Conservation (phyloP, 1,139 yeast genomes). For the Diutina scorzettiae region DNA sequence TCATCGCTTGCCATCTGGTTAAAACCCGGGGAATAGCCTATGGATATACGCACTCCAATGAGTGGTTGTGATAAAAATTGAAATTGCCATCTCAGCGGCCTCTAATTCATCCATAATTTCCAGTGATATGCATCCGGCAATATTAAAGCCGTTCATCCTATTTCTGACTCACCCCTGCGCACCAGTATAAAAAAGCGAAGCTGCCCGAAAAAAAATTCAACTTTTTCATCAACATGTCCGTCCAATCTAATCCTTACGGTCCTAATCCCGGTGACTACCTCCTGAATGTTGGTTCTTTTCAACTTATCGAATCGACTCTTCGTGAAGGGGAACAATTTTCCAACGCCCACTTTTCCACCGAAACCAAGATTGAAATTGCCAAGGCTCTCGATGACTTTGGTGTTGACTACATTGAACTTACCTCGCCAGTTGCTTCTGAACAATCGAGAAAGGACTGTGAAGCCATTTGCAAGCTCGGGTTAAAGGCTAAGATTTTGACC, state of each 20-base stretch:
- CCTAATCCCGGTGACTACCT: slow-evolving; percentile 48
- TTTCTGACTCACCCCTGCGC: slow-evolving; percentile 5
- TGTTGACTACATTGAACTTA: slow-evolving; percentile 46
- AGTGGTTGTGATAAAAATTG: too few relatives aligned
- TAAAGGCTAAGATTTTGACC: slow-evolving; percentile 42
- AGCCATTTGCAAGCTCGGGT: slow-evolving; percentile 44
- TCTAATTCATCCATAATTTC: too few relatives aligned
- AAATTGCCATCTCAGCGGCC: too few relatives aligned
- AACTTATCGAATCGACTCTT: slow-evolving; percentile 42
- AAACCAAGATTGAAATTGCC: slow-evolving; percentile 43
- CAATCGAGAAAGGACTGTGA: slow-evolving; percentile 46
- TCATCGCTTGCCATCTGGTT: not conserved
- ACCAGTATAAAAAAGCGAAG: not conserved
- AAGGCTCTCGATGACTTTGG: slow-evolving; percentile 49
- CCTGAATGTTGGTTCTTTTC: slow-evolving; percentile 40
- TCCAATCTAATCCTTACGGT: slow-evolving; percentile 37
- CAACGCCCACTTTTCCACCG: slow-evolving; percentile 43
- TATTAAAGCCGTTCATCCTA: not conserved
- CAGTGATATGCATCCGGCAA: too few relatives aligned
- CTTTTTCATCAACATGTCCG: not conserved
- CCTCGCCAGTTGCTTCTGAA: slow-evolving; percentile 48
- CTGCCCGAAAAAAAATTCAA: not conserved
- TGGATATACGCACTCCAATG: too few relatives aligned
- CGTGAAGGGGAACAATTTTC: slow-evolving; percentile 56
- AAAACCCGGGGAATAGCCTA: too few relatives aligned